Conservation (phyloP, 208 protist genomes). For the Leishmania turanica region DNA sequence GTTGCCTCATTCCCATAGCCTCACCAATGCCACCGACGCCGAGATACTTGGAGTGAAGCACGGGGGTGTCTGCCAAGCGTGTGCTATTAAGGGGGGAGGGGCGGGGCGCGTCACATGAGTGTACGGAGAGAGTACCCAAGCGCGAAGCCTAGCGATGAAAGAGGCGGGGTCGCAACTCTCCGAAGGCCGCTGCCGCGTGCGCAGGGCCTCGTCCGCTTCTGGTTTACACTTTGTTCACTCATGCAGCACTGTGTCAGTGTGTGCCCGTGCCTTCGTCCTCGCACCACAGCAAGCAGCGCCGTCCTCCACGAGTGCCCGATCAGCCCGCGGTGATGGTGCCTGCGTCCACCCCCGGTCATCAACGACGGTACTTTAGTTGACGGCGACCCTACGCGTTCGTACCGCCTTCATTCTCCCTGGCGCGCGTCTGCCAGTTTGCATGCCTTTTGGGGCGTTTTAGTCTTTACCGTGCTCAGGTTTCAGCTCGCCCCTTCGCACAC, state of each 20-base stretch:
- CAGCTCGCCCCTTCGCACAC: not conserved
- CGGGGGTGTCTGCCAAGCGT: not conserved
- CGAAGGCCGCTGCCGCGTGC: not conserved
- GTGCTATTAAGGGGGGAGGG: not conserved
- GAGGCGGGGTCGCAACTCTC: not conserved
- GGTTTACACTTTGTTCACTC: not conserved
- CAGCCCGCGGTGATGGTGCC: not conserved
- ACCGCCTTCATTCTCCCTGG: not conserved
- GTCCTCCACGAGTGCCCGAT: not conserved
- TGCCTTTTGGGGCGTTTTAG: not conserved
- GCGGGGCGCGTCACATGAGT: not conserved
- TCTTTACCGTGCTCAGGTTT: not conserved
- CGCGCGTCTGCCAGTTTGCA: not conserved
- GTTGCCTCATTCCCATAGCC: no score
- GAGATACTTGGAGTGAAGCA: not conserved
- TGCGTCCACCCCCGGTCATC: not conserved
- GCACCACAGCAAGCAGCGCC: not conserved
- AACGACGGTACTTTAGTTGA: not conserved
- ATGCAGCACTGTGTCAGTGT: not conserved
- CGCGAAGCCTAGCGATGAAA: not conserved
- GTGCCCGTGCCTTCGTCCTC: not conserved
- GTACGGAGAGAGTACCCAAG: not conserved
- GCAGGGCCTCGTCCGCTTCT: not conserved
- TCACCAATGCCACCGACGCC: not conserved
- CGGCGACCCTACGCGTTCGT: not conserved